Evolutionary conservation across 192 early-diverging fungal species (phyloP).

Genomic region (Neocallimastix lanati): DNA sequence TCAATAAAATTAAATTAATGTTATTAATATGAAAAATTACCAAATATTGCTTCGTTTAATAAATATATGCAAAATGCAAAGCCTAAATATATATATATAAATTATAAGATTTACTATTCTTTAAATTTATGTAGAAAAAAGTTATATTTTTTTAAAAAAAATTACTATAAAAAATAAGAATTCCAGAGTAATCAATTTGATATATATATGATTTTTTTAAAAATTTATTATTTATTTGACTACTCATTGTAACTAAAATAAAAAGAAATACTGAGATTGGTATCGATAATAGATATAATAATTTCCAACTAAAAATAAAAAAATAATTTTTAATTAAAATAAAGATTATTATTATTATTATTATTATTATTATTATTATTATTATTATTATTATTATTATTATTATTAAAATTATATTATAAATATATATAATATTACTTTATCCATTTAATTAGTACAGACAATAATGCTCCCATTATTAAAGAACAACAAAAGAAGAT

Average conservation of each 20-base stretch:
- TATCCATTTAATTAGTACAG: background rate
- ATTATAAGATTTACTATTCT: background rate
- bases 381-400: too few relatives aligned
- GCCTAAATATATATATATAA: background rate
- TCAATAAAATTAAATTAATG: too few relatives aligned
- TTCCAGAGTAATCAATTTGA: background rate
- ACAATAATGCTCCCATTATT: background rate
- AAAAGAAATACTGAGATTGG: background rate
- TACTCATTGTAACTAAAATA: background rate
- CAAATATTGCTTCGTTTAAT: background rate
- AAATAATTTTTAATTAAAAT: too few relatives aligned
- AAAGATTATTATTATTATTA: too few relatives aligned
- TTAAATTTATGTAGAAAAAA: background rate
- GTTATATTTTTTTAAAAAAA: too few relatives aligned
- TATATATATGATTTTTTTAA: background rate
- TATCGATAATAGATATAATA: background rate
- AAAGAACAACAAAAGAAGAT: background rate
- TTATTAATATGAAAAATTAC: too few relatives aligned
- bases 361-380: too few relatives aligned
- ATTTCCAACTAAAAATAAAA: background rate
- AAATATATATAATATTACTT: background rate
- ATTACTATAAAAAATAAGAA: background rate
- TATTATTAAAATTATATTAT: background rate
- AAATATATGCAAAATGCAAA: background rate
- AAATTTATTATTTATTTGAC: background rate